Evolutionary conservation across 2,329 filamentous ascomycete species (phyloP).

Genomic region (Coniochaeta prunicola): DNA sequence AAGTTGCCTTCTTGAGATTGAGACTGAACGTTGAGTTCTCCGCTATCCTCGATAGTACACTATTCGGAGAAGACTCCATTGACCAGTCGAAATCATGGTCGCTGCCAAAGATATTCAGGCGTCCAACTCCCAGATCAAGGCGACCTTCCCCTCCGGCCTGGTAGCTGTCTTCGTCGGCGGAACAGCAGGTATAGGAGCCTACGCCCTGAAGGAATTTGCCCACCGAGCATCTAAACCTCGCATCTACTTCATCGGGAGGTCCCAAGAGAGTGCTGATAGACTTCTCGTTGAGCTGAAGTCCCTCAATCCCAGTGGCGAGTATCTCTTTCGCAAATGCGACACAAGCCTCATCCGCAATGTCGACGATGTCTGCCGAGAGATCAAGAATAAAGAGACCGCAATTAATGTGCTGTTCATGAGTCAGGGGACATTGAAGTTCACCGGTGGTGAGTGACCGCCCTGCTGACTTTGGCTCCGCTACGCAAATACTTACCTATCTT

Average conservation of each 20-base stretch:
- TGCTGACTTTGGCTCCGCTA: no score
- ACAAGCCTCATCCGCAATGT: constrained; percentile 38
- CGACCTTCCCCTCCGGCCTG: constrained; percentile 26
- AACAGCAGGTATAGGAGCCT: constrained; percentile 43
- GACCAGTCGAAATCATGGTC: constrained; percentile 21
- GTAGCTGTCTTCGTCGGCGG: constrained; percentile 44
- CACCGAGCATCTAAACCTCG: constrained; percentile 29
- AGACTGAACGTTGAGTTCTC: background rate
- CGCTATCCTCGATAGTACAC: background rate
- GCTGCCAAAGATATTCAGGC: constrained; percentile 17
- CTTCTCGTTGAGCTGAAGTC: constrained; percentile 33
- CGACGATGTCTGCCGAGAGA: constrained; percentile 40
- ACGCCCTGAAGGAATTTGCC: constrained; percentile 35
- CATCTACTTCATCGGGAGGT: constrained; percentile 41
- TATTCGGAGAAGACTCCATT: background rate
- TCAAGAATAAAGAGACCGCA: constrained; percentile 38
- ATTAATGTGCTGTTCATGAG: constrained; percentile 39
- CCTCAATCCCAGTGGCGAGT: constrained; percentile 35
- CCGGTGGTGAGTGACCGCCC: constrained; percentile 12
- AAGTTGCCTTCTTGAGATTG: background rate
- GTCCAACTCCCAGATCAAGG: constrained; percentile 25
- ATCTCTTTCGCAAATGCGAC: constrained; percentile 38
- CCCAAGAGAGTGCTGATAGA: constrained; percentile 27
- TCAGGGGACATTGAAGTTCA: constrained; percentile 25
- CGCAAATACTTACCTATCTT: background rate